A percentile compares a stretch with the other conserved stretches of the same genome.
phyloP scores from a whole-genome alignment of 78 protist genomes.

The Protostelium mycophagum region DNA sequence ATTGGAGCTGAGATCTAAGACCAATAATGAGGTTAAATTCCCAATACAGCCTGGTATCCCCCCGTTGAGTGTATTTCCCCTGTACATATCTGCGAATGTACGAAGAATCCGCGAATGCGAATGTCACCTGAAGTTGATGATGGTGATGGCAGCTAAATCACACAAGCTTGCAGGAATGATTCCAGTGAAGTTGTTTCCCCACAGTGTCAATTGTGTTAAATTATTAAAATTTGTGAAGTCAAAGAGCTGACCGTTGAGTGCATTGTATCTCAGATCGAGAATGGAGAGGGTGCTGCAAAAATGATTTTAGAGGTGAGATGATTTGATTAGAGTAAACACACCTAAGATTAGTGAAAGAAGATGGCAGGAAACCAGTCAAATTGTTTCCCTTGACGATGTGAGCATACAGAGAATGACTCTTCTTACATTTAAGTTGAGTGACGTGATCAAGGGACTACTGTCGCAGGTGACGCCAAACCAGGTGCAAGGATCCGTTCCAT shows the following conservation, averaged over 20 bases:
- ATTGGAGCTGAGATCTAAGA: not conserved
- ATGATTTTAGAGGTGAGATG: not conserved
- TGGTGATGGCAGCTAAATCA: not conserved
- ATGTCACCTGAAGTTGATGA: not conserved
- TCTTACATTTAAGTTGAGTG: not conserved
- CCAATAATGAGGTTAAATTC: not conserved
- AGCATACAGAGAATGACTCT: not conserved
- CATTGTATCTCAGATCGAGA: not conserved
- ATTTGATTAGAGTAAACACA: not conserved
- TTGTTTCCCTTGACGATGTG: not conserved
- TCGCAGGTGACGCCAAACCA: not conserved
- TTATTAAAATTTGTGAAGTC: not conserved
- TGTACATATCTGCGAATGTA: no score
- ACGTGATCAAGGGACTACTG: not conserved
- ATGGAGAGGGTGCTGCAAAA: not conserved
- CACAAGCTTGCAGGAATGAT: not conserved
- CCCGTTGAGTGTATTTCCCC: no score
- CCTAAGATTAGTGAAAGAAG: not conserved
- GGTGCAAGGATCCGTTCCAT: not conserved
- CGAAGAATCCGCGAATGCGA: no score
- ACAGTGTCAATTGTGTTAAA: not conserved
- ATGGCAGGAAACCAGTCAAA: not conserved
- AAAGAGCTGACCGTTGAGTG: not conserved
- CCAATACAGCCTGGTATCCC: not conserved
- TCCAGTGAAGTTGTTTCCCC: not conserved